Evolutionary conservation across 2,329 filamentous ascomycete species (phyloP), one percentile per base, ranked within the genome.

Genomic region (Delphinella strobiligena): DNA sequence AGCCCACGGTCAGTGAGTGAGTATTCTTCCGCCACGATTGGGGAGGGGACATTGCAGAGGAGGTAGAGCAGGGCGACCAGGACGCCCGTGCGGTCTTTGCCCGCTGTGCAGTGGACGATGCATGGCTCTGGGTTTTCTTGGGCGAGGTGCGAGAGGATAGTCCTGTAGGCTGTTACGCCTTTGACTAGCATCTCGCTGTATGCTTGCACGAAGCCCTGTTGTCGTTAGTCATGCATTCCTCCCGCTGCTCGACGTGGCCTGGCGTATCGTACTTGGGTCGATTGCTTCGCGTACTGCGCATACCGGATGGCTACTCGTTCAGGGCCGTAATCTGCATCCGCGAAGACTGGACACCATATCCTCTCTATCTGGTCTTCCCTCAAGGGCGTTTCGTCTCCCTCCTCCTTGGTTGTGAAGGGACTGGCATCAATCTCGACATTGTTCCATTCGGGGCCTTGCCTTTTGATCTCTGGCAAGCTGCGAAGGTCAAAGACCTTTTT

Each of bases 1-100:
- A 85, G 60, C 0, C 81, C 80, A 1, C 65, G 49, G 37, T 82
- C 75, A 0, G 79, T 84, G 8, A 84, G 62, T 12, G 69, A 63
- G 54, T 87, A 88, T 55, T 88, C 82, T 8, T 69, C 58, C 0
- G 78, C 79, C n/a, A 83, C 68, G 3, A 60, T 54, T 24, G 72
- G 63, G 46, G 76, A 68, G 1, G 66, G 58, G 0, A 83, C 75
- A 3, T 77, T 76, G 7, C 75, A 75, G 19, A 85, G 64, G 18
- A 71, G 61, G 30, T 85, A 64, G 7, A 87, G 54, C 31, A 88
- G 50, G 3, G 79, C 82, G 36, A 75, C 72, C 33, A 85, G 61
- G 4, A 87, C 69, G 2, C 82, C 82, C 0, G 82, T 87, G 32
- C 82, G 69, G 55, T 88, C 82, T 59, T 88, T 88, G 10, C 82